phyloP scores from a whole-genome alignment of 805 yeast species.

The Wickerhamomyces hampshirensis region DNA sequence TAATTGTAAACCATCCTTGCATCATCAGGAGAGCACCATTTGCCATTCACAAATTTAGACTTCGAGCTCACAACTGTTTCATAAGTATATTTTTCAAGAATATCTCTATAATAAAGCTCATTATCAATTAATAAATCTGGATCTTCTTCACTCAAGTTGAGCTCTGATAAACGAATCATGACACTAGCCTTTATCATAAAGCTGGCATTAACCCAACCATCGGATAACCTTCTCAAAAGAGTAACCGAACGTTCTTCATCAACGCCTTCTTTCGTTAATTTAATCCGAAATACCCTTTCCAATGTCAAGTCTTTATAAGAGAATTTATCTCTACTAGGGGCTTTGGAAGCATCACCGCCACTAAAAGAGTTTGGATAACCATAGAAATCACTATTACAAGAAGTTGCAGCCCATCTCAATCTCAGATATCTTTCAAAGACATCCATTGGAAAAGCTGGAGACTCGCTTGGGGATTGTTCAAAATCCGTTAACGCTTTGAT shows the following conservation, averaged over 20 bases:
- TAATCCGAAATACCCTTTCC: constrained; percentile 4
- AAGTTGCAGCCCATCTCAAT: constrained; percentile 13
- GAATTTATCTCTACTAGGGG: constrained; percentile 1
- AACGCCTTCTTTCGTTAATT: constrained; percentile 8
- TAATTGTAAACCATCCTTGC: constrained; percentile 14
- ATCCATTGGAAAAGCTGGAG: constrained; percentile 6
- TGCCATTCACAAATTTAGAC: constrained; percentile 17
- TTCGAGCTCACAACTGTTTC: constrained; percentile 15
- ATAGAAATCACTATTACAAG: constrained; percentile 11
- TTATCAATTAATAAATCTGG: constrained; percentile 23
- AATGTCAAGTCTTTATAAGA: constrained; percentile 4
- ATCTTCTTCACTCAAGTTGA: constrained; percentile 21
- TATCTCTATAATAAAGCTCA: constrained; percentile 24
- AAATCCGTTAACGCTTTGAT: constrained; percentile 19
- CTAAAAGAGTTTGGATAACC: constrained; percentile 17
- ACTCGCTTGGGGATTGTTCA: constrained; percentile 11
- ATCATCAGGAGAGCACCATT: constrained; percentile 23
- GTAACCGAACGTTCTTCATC: background rate
- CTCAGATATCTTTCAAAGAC: constrained; percentile 5
- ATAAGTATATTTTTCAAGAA: constrained; percentile 12
- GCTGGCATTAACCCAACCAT: constrained; percentile 24
- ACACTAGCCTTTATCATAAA: constrained; percentile 14
- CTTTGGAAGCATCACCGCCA: constrained; percentile 18
- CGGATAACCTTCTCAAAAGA: constrained; percentile 19
- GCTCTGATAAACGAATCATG: constrained; percentile 13